phyloP scores from a whole-genome alignment of 1,284 basidiomycete genomes.

The Heterobasidion parviporum region DNA sequence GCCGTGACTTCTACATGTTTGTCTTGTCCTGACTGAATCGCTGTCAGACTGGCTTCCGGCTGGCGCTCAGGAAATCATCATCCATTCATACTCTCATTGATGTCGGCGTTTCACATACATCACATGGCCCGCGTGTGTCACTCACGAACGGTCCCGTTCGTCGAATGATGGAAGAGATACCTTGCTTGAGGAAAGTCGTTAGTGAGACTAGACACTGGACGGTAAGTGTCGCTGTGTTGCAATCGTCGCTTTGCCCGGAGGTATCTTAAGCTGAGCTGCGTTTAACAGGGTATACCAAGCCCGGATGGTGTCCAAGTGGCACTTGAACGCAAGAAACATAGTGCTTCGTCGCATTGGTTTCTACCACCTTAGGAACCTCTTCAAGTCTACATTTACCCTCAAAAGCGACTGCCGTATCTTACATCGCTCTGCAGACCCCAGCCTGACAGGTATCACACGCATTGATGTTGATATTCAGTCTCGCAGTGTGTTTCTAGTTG shows the following conservation, averaged over 20 bases:
- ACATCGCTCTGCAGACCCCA: too few species aligned
- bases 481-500: too few species aligned
- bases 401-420: too few species aligned
- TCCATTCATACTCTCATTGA: conserved; percentile 42
- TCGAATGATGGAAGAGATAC: conserved; percentile 32
- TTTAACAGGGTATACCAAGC: background rate
- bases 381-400: background rate
- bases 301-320: background rate
- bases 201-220: conserved; percentile 51
- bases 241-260: background rate
- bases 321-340: background rate
- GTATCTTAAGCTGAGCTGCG: background rate
- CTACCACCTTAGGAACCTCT: background rate
- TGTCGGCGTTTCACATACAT: conserved; percentile 31
- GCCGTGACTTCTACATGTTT: background rate
- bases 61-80: conserved; percentile 28
- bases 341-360: background rate
- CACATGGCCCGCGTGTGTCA: conserved; percentile 32
- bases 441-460: too few species aligned
- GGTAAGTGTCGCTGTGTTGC: conserved; percentile 25
- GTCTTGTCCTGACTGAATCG: background rate
- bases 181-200: conserved; percentile 37
- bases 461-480: too few species aligned
- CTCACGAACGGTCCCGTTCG: conserved; percentile 34
- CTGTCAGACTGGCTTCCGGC: conserved; percentile 17